These are phyloP conservation scores for Xanthoconium stramineum DNA, from an alignment of 768 basidiomycete genomes.

Conservation along the genomic window DNA sequence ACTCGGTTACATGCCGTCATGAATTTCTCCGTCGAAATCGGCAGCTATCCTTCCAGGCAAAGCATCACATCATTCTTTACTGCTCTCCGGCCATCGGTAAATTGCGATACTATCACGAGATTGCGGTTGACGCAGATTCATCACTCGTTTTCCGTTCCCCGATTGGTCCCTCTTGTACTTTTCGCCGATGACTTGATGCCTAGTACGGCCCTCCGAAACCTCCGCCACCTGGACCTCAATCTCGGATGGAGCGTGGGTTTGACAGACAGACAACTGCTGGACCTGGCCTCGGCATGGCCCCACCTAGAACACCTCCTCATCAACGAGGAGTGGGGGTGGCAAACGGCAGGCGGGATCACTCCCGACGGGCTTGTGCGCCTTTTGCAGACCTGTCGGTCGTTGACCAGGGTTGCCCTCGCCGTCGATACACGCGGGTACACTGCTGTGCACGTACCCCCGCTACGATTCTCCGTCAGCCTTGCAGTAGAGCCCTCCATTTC, in stretches of 20 bases:
- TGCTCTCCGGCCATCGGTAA: neutral
- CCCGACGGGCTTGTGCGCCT: constrained; percentile 5
- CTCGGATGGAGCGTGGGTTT: constrained; percentile 2
- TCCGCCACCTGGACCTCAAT: constrained; percentile 5
- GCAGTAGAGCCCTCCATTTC: neutral
- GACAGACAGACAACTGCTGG: neutral
- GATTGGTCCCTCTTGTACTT: neutral
- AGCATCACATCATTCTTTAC: neutral
- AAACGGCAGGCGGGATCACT: constrained; percentile 1
- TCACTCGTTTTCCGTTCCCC: neutral
- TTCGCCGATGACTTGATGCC: neutral
- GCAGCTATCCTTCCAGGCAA: neutral
- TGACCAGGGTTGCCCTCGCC: neutral
- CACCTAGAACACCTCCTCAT: constrained; percentile 3
- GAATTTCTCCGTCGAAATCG: neutral
- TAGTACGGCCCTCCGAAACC: neutral
- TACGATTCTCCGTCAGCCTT: no score
- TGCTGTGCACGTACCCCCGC: neutral
- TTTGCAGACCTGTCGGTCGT: neutral
- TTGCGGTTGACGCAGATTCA: neutral
- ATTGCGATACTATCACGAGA: neutral
- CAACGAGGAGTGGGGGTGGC: constrained; percentile 9
- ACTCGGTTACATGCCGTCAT: neutral
- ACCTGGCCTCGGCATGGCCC: constrained; percentile 7
- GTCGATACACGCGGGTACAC: constrained; percentile 10